phyloP scores from a whole-genome alignment of 352 stramenopile species.

The Globisporangium cylindrosporum region DNA sequence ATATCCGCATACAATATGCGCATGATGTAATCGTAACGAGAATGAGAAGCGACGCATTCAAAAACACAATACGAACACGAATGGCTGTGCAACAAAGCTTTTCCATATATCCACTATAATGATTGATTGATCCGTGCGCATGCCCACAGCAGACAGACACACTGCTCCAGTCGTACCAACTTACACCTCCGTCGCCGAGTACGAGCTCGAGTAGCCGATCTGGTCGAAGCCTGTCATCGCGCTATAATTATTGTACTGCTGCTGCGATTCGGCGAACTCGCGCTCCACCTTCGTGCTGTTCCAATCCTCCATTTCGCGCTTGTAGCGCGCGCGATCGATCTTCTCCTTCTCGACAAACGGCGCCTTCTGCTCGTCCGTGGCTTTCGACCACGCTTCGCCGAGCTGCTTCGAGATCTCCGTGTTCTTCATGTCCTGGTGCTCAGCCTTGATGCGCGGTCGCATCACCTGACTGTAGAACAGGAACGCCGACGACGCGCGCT shows the following conservation, averaged over 20 bases:
- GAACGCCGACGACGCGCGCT: slow-evolving; percentile 93
- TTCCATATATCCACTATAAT: slow-evolving; percentile 16
- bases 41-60: background rate
- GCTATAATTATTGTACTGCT: slow-evolving; percentile 80
- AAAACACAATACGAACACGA: background rate
- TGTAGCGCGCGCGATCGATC: slow-evolving; percentile 90
- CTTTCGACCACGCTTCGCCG: slow-evolving; percentile 90
- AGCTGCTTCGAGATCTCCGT: slow-evolving; percentile 95
- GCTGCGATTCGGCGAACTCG: slow-evolving; percentile 78
- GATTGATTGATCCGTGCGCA: background rate
- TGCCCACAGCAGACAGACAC: background rate
- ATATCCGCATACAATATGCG: background rate
- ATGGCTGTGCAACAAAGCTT: slow-evolving; percentile 1
- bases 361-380: slow-evolving; percentile 87
- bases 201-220: slow-evolving; percentile 71
- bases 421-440: slow-evolving; percentile 95
- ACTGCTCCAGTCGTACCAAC: slow-evolving; percentile 4
- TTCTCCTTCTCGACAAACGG: slow-evolving; percentile 93
- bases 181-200: slow-evolving; percentile 61
- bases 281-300: slow-evolving; percentile 83
- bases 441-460: slow-evolving; percentile 84
- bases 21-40: background rate
- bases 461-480: slow-evolving; percentile 93
- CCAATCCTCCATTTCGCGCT: slow-evolving; percentile 92
- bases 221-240: slow-evolving; percentile 82